Base-by-base conservation (phyloP, 768 basidiomycete genomes). In the Crepidotus variabilis region DNA sequence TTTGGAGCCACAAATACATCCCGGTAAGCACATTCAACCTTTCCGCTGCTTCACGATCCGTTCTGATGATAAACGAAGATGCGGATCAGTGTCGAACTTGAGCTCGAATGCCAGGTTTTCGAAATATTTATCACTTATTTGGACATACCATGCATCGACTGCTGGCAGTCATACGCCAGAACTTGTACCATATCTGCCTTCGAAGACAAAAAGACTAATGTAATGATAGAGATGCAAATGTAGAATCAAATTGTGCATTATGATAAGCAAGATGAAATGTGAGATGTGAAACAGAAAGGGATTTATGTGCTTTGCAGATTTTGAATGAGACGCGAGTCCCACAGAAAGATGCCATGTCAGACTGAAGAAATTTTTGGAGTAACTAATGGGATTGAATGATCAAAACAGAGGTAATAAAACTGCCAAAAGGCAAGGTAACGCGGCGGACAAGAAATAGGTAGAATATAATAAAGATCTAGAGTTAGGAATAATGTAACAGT, bases 1-100 rank as follows among this genome's bases (percentile, higher is more conserved):
- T 32, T 33, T 32, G 11, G 46, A 39, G 3, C 58, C 58, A 2
- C 51, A 53, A 18, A 32, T 60, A 6, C 58, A 60, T 50, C 55
- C 55, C n/a, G 58, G 58, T 60, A 28, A 36, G 58, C 34, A 18
- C 16, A 23, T 6, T 24, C 13, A 5, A 5, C 39, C 18, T 43
- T 43, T 43, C 3, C 14, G 13, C 35, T 36, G 35, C 16, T 14
- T 43, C 13, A 43, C 39, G 18, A 43, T 43, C 13, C 14, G 39
- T 43, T 14, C 39, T 43, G 39, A 43, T 43, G 28, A 43, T 14
- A 43, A 11, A 3, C 18, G 39, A 16, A 43, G 39, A 43, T 11
- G 39, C 39, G 13, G 39, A 43, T 43, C 39, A 20, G 18, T 43
- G 39, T 20, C 39, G 18, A 43, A 11, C 28, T 28, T 28, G 28